Conservation (phyloP, 176 grass and related monocot genomes). For the Elaeis guineensis region DNA sequence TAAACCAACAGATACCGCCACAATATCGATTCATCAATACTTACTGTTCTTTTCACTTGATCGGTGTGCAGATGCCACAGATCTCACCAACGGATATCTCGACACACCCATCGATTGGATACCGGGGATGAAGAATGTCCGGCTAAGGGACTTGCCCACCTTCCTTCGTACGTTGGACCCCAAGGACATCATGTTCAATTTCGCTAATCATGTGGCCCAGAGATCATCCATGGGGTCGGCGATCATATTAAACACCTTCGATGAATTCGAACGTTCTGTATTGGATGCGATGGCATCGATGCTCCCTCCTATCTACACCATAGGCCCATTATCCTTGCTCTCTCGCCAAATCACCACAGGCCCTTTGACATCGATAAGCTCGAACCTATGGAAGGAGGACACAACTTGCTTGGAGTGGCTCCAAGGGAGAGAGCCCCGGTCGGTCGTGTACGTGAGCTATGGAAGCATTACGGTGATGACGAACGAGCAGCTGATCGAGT, state of each 20-base stretch:
- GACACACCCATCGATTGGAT: constrained; percentile 1
- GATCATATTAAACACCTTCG: constrained; percentile 12
- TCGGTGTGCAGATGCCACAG: neutral
- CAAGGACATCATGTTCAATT: constrained; percentile 3
- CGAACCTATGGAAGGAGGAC: constrained; percentile 14
- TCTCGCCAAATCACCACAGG: neutral
- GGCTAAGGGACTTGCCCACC: constrained; percentile 1
- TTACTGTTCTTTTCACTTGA: neutral
- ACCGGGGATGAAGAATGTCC: constrained; percentile 6
- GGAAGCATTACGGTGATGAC: constrained; percentile 18
- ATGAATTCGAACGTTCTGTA: neutral
- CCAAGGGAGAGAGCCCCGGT: neutral
- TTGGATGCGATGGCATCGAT: constrained; percentile 7
- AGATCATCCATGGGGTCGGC: neutral
- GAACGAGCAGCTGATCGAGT: constrained; percentile 15
- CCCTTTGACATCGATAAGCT: neutral
- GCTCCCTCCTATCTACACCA: constrained; percentile 3
- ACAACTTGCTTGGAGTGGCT: constrained; percentile 12
- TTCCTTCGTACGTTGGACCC: neutral
- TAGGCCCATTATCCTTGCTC: neutral
- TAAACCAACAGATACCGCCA: too few relatives aligned
- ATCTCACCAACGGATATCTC: neutral
- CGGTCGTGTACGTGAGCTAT: constrained; percentile 13
- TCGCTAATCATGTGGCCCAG: neutral
- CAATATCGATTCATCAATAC: too few relatives aligned